Evolutionary conservation across 2,329 filamentous ascomycete species (phyloP).

Genomic region (Gaeumannomyces tritici): DNA sequence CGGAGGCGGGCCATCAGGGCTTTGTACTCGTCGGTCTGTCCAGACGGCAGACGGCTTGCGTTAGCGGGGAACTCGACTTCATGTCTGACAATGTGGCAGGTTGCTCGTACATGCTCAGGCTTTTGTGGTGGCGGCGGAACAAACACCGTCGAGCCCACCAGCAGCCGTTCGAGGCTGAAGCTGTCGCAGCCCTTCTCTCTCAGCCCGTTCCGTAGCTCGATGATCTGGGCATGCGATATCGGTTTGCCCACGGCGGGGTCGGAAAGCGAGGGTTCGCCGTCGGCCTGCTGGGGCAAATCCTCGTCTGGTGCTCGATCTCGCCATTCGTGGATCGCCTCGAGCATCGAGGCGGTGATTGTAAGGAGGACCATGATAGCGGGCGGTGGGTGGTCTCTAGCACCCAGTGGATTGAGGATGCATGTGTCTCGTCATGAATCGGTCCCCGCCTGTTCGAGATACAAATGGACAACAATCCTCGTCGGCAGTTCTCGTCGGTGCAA

Average conservation of each 20-base stretch:
- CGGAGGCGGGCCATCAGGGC: conserved; percentile 80
- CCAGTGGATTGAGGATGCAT: background rate
- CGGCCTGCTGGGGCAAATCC: background rate
- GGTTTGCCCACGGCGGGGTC: conserved; percentile 50
- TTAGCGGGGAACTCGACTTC: background rate
- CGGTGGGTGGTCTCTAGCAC: background rate
- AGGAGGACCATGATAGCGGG: conserved; percentile 58
- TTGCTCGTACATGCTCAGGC: conserved; percentile 56
- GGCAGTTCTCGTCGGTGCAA: background rate
- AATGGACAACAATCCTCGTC: no score
- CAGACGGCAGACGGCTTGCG: background rate
- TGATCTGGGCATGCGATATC: conserved; percentile 61
- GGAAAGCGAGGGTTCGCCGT: conserved; percentile 36
- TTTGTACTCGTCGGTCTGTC: conserved; percentile 70
- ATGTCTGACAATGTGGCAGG: no score
- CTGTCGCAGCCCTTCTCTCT: conserved; percentile 20
- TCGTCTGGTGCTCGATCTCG: conserved; percentile 4
- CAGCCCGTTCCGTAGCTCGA: conserved; percentile 49
- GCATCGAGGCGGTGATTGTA: conserved; percentile 62
- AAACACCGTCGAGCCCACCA: conserved; percentile 65
- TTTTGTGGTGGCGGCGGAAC: conserved; percentile 72
- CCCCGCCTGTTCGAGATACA: no score
- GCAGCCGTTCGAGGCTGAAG: conserved; percentile 56
- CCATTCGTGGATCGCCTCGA: conserved; percentile 44
- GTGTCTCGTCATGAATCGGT: background rate